Evolutionary conservation across 495 filamentous ascomycete genomes (phyloP), one percentile per base, ranked within the genome.

Genomic region (Podospora australis): DNA sequence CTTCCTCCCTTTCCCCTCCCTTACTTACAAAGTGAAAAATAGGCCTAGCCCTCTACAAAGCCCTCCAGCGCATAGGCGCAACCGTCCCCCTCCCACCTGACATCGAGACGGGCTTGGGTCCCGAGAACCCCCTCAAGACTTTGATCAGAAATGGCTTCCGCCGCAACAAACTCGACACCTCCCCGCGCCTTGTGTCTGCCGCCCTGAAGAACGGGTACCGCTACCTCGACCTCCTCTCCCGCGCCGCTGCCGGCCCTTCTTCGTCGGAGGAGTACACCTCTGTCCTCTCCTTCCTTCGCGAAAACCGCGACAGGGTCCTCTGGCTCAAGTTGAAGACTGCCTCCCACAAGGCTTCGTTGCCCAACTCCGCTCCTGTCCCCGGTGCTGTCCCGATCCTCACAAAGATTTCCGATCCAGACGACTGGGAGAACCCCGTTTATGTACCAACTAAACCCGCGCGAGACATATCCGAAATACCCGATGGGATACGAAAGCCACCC

Each of bases 21-120:
- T 17, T 41, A 13, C 39, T 29, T 7, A 36, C 42, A 30, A n/a
- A 39, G 19, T 43, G 17, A 14, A 20, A 35, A 26, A 25, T 53
- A 89, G 85, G 83, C 60, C 70, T 86, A 56, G 79, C 85, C 26
- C 81, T 92, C 44, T 90, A 83, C 63, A 74, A 82, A 55, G 78
- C 83, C 24, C 79, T 92, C 55, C 69, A 89, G 26, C 78, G 74
- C 51, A 77, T 78, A 69, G 80, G 69, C 57, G 58, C 65, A 16
- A 68, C 62, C 44, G 59, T 83, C 42, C 68, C 73, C n/a, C 56
- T 73, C 46, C 65, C 52, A 48, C 56, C 50, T 60, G 67, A 55
- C 56, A 70, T 65, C 63, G 67, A 52, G 49, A 39, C 40, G 69
- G n/a, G n/a, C n/a, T n/a, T n/a, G n/a, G n/a, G n/a, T n/a, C n/a